Evolutionary conservation across 495 filamentous ascomycete genomes (phyloP).

Genomic region (Gamarada debralockiae): DNA sequence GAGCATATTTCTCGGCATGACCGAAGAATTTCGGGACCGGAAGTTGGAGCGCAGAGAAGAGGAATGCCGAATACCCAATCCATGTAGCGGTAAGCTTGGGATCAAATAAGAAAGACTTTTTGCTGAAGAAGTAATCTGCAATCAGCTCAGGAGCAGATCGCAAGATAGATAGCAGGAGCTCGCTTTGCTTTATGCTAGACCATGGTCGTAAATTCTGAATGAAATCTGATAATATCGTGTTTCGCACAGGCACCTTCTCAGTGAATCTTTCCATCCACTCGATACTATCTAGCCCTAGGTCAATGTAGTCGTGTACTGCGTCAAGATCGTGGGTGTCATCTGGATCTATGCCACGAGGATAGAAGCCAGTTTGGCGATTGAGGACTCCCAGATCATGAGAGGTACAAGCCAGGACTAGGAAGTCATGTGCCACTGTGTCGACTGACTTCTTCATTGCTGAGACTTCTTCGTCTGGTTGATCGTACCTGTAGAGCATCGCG

Average conservation of each 20-base stretch:
- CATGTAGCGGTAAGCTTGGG: constrained; percentile 89
- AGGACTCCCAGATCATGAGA: constrained; percentile 65
- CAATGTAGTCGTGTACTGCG: constrained; percentile 47
- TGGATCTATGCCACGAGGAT: constrained; percentile 63
- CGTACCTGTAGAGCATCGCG: constrained; percentile 66
- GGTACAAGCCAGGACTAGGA: constrained; percentile 71
- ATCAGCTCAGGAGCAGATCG: constrained; percentile 77
- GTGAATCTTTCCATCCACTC: constrained; percentile 64
- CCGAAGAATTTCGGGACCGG: constrained; percentile 70
- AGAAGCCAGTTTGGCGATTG: constrained; percentile 63
- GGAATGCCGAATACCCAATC: constrained; percentile 86
- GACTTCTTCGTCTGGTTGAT: constrained; percentile 23
- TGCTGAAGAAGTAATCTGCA: constrained; percentile 76
- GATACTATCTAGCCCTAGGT: constrained; percentile 64
- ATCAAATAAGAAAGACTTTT: constrained; percentile 78
- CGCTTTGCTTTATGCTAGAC: constrained; percentile 72
- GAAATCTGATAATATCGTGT: constrained; percentile 69
- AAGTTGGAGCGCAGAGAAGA: constrained; percentile 73
- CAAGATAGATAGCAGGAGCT: constrained; percentile 78
- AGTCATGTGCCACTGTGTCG: constrained; percentile 59
- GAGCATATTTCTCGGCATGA: constrained; percentile 36
- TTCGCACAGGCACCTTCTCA: constrained; percentile 66
- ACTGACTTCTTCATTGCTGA: constrained; percentile 34
- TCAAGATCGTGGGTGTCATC: constrained; percentile 37
- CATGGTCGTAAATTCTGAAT: constrained; percentile 79